phyloP scores from a whole-genome alignment of 306 rosid genomes.

The Vigna mungo region DNA sequence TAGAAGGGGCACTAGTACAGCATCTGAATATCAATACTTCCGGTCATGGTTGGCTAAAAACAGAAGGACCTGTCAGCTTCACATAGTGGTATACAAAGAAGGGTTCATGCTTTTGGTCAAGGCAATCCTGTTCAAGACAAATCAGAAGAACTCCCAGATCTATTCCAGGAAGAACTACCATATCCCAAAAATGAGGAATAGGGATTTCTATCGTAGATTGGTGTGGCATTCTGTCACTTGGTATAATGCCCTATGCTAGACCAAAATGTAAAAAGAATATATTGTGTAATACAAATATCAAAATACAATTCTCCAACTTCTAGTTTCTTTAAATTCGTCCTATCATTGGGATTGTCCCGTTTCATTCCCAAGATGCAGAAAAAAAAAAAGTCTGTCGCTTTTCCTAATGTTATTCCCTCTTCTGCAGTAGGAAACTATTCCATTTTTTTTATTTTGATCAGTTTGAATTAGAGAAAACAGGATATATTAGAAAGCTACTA shows the following conservation, averaged over 20 bases:
- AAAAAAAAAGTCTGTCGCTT: background rate
- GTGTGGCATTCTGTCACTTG: background rate
- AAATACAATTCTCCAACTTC: conserved; percentile 5
- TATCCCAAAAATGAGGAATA: background rate
- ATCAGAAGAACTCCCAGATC: background rate
- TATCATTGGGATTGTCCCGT: background rate
- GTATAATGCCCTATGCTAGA: background rate
- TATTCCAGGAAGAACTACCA: background rate
- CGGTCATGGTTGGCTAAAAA: background rate
- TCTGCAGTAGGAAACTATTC: background rate
- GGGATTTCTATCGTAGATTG: background rate
- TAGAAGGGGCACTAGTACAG: background rate
- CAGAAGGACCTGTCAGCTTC: background rate
- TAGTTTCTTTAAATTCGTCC: background rate
- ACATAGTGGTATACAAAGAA: background rate
- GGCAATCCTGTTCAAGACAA: background rate
- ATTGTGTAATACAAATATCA: background rate
- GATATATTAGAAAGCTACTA: background rate
- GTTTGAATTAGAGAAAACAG: background rate
- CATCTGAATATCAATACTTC: background rate
- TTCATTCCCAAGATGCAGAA: background rate
- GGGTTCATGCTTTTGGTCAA: background rate
- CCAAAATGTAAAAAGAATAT: background rate
- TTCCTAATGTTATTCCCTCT: background rate
- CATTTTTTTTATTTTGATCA: background rate